Evolutionary conservation across 495 filamentous ascomycete genomes (phyloP).

Genomic region (Darksidea phi): DNA sequence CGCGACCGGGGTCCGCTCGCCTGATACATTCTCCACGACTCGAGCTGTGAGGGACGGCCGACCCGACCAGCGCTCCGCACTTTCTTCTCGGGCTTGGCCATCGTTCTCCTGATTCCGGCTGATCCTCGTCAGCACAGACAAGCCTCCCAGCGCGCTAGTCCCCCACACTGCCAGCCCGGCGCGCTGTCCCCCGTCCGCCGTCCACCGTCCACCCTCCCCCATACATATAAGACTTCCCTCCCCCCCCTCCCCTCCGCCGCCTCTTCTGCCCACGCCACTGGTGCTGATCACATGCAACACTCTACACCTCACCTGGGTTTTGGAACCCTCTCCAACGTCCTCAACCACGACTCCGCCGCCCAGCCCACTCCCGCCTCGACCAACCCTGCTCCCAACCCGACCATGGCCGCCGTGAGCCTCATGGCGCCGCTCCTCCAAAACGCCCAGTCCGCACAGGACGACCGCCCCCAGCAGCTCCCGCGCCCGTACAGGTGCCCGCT

Average conservation of each 20-base stretch:
- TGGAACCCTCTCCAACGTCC: slow-evolving; percentile 36
- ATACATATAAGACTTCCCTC: slow-evolving; percentile 28
- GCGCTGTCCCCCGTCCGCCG: slow-evolving; percentile 22
- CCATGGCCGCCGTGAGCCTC: slow-evolving; percentile 69
- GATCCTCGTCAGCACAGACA: slow-evolving; percentile 32
- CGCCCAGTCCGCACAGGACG: slow-evolving; percentile 52
- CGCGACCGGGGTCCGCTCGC: slow-evolving; percentile 7
- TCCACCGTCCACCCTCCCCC: slow-evolving; percentile 7
- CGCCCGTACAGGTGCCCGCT: slow-evolving; percentile 97
- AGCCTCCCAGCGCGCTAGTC: slow-evolving; percentile 15
- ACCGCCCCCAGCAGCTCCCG: slow-evolving; percentile 72
- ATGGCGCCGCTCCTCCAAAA: slow-evolving; percentile 64
- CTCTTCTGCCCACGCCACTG: slow-evolving; percentile 24
- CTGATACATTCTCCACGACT: slow-evolving; percentile 28
- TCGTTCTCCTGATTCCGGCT: slow-evolving; percentile 30
- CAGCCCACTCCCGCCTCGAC: slow-evolving; percentile 2
- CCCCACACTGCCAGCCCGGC: background rate
- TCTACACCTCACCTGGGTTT: slow-evolving; percentile 33
- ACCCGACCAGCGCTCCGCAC: slow-evolving; percentile 22
- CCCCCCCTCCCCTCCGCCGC: slow-evolving; percentile 24
- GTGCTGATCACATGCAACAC: slow-evolving; percentile 38
- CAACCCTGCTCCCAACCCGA: slow-evolving; percentile 29
- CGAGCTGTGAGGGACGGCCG: slow-evolving; percentile 7
- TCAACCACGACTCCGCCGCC: slow-evolving; percentile 31
- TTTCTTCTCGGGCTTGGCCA: slow-evolving; percentile 26